Conservation (phyloP, 345 rosid genomes). For the Acer saccharum region DNA sequence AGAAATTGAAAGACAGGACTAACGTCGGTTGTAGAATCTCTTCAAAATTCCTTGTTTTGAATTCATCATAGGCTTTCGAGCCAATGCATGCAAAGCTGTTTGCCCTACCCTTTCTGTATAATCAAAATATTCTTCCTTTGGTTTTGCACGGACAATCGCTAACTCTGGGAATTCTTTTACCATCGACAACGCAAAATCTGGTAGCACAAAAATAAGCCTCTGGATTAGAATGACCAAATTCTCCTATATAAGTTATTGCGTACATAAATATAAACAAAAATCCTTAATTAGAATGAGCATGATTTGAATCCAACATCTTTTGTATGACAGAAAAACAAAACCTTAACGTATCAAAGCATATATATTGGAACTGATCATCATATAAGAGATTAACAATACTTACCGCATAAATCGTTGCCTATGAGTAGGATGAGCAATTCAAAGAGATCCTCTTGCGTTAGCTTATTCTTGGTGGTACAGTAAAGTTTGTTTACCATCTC, state of each 20-base stretch:
- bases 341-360: no score
- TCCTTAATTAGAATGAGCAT: no score
- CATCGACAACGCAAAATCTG: conserved; percentile 15
- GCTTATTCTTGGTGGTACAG: no score
- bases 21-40: not conserved
- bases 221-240: no score
- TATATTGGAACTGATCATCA: no score
- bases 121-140: no score
- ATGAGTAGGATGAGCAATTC: not conserved
- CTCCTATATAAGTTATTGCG: no score
- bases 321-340: no score
- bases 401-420: not conserved
- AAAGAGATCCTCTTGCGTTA: not conserved
- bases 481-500: conserved; percentile 25
- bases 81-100: conserved; percentile 25
- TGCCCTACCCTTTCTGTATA: no score
- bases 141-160: not conserved
- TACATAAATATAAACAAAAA: no score
- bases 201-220: conserved; percentile 1
- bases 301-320: no score
- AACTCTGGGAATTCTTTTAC: not conserved
- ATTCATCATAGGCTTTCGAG: conserved; percentile 2
- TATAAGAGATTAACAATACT: no score
- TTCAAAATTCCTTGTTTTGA: not conserved
- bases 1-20: not conserved